phyloP scores from a whole-genome alignment of 140 eudicot genomes.

The Bidens hawaiensis region DNA sequence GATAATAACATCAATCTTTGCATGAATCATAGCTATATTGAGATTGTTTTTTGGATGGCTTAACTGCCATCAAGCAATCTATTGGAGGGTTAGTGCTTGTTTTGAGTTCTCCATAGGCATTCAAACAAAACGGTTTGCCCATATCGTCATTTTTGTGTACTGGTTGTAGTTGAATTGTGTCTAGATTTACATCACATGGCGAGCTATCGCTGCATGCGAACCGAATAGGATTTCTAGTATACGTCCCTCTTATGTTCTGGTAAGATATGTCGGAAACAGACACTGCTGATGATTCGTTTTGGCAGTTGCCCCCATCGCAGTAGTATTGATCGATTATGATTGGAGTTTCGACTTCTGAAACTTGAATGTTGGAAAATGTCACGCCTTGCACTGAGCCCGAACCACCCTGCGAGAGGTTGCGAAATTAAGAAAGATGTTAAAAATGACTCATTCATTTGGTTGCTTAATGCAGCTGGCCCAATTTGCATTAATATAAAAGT shows the following conservation, averaged over 20 bases:
- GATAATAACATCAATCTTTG: conserved; percentile 17
- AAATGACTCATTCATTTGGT: too few relatives aligned
- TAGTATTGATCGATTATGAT: conserved; percentile 62
- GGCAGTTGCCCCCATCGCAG: conserved; percentile 43
- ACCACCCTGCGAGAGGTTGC: conserved; percentile 50
- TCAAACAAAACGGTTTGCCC: conserved; percentile 38
- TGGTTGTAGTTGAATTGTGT: conserved; percentile 34
- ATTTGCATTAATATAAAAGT: too few relatives aligned
- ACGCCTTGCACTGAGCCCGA: conserved; percentile 49
- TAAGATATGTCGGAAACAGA: conserved; percentile 37
- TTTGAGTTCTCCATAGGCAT: conserved; percentile 40
- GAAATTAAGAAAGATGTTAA: not conserved
- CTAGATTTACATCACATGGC: conserved; percentile 43
- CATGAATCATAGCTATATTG: conserved; percentile 28
- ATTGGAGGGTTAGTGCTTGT: conserved; percentile 45
- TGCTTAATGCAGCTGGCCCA: too few relatives aligned
- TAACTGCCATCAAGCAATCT: conserved; percentile 30
- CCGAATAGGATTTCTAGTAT: conserved; percentile 38
- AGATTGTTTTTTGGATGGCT: conserved; percentile 20
- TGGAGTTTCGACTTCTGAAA: conserved; percentile 44
- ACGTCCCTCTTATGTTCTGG: conserved; percentile 56
- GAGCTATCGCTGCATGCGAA: conserved; percentile 46
- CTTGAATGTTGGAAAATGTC: conserved; percentile 43
- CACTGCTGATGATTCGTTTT: conserved; percentile 46
- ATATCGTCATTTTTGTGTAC: conserved; percentile 6